Evolutionary conservation across 129 eudicot genomes (phyloP).

Genomic region (Lactuca saligna): DNA sequence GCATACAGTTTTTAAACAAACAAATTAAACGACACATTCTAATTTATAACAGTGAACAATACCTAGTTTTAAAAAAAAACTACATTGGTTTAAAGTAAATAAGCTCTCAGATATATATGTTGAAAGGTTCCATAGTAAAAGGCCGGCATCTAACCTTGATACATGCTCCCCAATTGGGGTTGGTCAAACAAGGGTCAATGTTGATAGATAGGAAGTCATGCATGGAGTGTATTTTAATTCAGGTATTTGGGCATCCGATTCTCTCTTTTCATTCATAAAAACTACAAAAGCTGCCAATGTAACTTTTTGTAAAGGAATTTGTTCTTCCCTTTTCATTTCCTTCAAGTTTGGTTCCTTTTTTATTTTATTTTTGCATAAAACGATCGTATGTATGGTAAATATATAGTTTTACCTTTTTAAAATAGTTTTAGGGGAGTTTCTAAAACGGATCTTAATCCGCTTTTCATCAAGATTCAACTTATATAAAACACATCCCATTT

Average conservation of each 20-base stretch:
- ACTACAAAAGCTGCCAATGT: conserved; percentile 32
- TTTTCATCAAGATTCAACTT: too few relatives aligned
- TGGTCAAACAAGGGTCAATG: conserved; percentile 30
- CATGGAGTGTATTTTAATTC: conserved; percentile 22
- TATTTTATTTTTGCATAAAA: neutral
- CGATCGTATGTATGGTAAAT: neutral
- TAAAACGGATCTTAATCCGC: too few relatives aligned
- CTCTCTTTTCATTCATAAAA: conserved; percentile 35
- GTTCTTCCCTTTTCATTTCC: conserved; percentile 23
- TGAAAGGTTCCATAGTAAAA: conserved; percentile 9
- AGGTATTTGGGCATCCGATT: conserved; percentile 29
- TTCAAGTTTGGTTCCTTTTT: conserved; percentile 10
- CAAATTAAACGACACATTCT: too few relatives aligned
- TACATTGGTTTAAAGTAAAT: neutral
- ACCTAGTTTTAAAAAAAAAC: neutral
- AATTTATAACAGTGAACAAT: too few relatives aligned
- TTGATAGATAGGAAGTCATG: conserved; percentile 20
- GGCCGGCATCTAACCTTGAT: conserved; percentile 18
- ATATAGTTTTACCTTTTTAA: neutral
- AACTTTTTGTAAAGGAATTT: conserved; percentile 33
- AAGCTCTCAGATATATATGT: too few relatives aligned
- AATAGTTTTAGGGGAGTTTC: neutral
- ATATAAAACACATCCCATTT: too few relatives aligned
- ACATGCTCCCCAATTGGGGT: conserved; percentile 20
- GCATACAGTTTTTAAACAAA: too few relatives aligned